Base-by-base conservation (phyloP, 495 filamentous ascomycete species). In the Penicillium macrosclerotiorum region DNA sequence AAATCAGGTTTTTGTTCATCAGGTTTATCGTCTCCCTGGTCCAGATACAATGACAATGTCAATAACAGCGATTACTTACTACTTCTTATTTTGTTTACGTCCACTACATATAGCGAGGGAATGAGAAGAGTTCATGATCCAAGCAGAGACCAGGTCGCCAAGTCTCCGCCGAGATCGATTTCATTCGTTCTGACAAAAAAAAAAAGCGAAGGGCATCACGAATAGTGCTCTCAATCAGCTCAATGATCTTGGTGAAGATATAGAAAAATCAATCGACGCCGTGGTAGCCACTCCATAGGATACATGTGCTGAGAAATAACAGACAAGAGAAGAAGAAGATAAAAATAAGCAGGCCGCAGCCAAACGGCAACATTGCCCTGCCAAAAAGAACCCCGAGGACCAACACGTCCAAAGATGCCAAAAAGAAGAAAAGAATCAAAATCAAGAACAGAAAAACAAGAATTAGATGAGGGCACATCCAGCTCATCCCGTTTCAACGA, bases 211-310 rank as follows among this genome's bases (percentile, higher is more conserved):
- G 14, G 31, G 23, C 33, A 45, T 33, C 42, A 40, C 41, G 39
- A 40, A 50, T 23, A 48, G 32, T 48, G 43, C 51, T 45, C 47
- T 35, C 6, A 43, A 49, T 36, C 22, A 39, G 45, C 47, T 47
- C 32, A 48, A 47, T 51, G 53, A 49, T 54, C 42, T 47, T 42
- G 42, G 44, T 37, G n/a, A 14, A 45, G 29, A 41, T 37, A 50
- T 25, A 31, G 20, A 38, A 22, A 53, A 50, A 49, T 55, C 55
- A 59, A 25, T 59, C 49, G 39, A 62, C 55, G 55, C 59, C 58
- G 26, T 47, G 32, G 37, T 50, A 55, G 54, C 55, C 59, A 56
- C 52, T 49, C 55, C 59, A 59, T 62, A 59, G 45, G 55, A 45
- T 62, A 62, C 59, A 59, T 53, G 31, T 55, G 45, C 54, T 45